Percentiles rank a stretch among this genome's conserved stretches.
Evolutionary conservation across 495 filamentous ascomycete species (phyloP).

Genomic region (Schizothecium vesticola): DNA sequence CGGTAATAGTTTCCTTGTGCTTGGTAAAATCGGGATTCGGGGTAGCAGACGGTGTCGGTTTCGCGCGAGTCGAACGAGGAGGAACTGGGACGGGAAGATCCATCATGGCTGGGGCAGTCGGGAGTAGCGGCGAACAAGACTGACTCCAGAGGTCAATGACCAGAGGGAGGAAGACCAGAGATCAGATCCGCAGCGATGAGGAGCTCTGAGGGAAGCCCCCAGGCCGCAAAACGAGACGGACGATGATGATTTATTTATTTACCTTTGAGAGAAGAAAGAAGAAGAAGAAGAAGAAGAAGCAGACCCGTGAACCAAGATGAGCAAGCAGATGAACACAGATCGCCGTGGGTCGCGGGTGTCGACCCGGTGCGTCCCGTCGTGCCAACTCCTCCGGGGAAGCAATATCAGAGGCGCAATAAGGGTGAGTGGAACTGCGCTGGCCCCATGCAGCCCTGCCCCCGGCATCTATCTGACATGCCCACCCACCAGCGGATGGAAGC

Average conservation of each 20-base stretch:
- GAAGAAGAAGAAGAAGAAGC: background rate
- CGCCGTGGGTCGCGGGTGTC: background rate
- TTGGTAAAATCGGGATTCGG: conserved; percentile 12
- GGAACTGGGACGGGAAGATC: background rate
- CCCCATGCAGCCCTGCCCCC: background rate
- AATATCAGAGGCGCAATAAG: background rate
- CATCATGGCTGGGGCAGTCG: background rate
- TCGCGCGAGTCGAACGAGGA: background rate
- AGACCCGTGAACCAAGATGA: background rate
- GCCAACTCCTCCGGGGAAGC: background rate
- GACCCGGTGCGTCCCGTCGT: background rate
- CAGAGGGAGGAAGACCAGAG: background rate
- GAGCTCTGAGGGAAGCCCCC: background rate
- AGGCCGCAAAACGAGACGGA: background rate
- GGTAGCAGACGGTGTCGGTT: background rate
- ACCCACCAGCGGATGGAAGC: background rate
- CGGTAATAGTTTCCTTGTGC: conserved; percentile 16
- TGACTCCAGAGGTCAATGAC: background rate
- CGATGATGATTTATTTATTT: background rate
- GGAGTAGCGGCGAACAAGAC: background rate
- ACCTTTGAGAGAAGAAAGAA: background rate
- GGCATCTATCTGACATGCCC: background rate
- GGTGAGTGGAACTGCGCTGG: background rate
- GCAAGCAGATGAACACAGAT: background rate
- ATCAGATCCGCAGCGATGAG: background rate